Evolutionary conservation across 1,284 basidiomycete genomes (phyloP), one percentile per base, ranked within the genome.

Genomic region (Ceratobasidium sp.): DNA sequence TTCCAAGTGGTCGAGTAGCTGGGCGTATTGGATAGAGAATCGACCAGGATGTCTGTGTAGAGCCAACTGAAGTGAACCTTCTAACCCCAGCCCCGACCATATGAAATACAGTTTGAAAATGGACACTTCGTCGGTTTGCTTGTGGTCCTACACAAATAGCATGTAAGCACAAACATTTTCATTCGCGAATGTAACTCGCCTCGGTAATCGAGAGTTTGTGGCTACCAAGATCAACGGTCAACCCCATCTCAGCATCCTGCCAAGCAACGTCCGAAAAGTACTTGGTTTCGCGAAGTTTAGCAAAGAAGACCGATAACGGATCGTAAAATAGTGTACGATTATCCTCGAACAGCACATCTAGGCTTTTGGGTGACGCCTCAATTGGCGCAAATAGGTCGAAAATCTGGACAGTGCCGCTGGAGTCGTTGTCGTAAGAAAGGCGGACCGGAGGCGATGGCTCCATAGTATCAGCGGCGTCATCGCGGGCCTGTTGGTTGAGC

Each of bases 361-460:
- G 28, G 39, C 53, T n/a, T n/a, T 56, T 33, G 3, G 67, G 51
- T 15, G 67, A 69, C 2, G 51, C 23, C 6, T 69, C 67, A 42
- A 39, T n/a, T 18, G 44, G 63, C 20, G 73, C 49, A 67, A 76
- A 76, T 28, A 76, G 42, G 33, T 76, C 73, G 40, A 66, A 76
- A 1, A 39, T 42, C 28, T 66, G 51, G 39, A 28, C 39, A 26
- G 23, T 44, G 20, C 51, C 63, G 15, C 18, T 28, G 13, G 20
- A 12, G 44, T 76, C 53, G 51, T 67, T 58, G 2, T 46, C 61
- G 64, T 76, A 76, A 9, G 20, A 42, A 26, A 76, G 51, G 2
- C 73, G 73, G 56, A 76, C 73, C 42, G 73, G 73, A 28, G 73
- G 73, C n/a, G 73, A 76, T 20, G 73, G 73, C 33, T 76, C 73